Percentiles rank a stretch among this genome's conserved stretches.
Conservation (phyloP, 1,284 basidiomycete species). For the Apiotrichum gamsii region DNA sequence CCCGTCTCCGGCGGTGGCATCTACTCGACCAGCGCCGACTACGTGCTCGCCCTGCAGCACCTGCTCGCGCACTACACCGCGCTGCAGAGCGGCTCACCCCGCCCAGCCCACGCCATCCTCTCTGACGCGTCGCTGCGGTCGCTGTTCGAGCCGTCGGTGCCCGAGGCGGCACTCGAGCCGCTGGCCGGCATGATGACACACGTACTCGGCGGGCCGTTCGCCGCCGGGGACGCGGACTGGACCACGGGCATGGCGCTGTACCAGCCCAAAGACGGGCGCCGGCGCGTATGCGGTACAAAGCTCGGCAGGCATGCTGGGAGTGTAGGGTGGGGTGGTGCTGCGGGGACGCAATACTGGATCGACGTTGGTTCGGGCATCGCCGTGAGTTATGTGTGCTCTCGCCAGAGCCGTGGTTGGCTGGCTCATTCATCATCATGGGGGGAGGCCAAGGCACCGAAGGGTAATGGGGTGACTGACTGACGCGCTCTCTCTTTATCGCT, state of each 20-base stretch:
- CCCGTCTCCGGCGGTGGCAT: constrained; percentile 35
- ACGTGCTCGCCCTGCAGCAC: constrained; percentile 27
- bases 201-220: constrained; percentile 4
- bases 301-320: constrained; percentile 24
- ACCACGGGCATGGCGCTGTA: constrained; percentile 28
- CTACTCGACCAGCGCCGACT: constrained; percentile 28
- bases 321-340: constrained; percentile 32
- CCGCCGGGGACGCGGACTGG: constrained; percentile 33
- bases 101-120: constrained; percentile 12
- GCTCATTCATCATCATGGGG: too few relatives aligned
- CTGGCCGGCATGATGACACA: constrained; percentile 14
- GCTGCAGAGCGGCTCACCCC: constrained; percentile 3
- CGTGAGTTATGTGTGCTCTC: too few relatives aligned
- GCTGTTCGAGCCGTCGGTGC: constrained; percentile 23
- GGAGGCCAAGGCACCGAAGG: too few relatives aligned
- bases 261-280: constrained; percentile 12
- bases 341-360: constrained; percentile 32
- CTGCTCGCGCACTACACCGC: constrained; percentile 23
- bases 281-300: constrained; percentile 4
- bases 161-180: constrained; percentile 7
- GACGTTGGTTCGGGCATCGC: constrained; percentile 25
- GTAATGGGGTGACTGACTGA: too few relatives aligned
- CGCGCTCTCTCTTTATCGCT: too few relatives aligned
- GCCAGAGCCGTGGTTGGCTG: too few relatives aligned
- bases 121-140: constrained; percentile 20